Base-by-base conservation (phyloP, 1,284 basidiomycete genomes). In the Boletus sp. region DNA sequence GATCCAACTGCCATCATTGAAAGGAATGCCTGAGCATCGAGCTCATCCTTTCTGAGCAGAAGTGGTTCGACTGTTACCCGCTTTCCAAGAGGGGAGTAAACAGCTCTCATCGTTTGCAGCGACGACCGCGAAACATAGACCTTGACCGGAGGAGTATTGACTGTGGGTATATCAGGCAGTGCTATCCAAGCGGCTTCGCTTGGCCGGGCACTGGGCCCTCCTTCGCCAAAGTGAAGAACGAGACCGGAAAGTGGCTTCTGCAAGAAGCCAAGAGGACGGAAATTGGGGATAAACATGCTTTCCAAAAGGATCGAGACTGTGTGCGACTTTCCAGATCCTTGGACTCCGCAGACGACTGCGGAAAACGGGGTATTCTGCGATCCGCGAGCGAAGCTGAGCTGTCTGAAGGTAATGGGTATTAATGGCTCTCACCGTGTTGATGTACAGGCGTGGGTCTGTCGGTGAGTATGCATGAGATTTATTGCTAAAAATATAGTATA, bases 241-340 rank as follows among this genome's bases (percentile, higher is more conserved):
- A 87, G 71, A 0, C 80, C 84, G 6, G 74, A 73, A 0, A 87
- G 71, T 0, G 82, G 69, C 46, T 76, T 79, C 14, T 72, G 57
- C 4, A 84, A 61, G 0, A 61, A 64, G 0, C 84, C 84, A 29
- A 80, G 74, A 0, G 72, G 58, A 2, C 69, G 57, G 44, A 72
- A 73, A 12, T 69, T 63, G 0, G 78, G 57, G 16, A 87, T 75
- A 9, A 87, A 69, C 80, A 85, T 82, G 44, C 72, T 80, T 57
- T 87, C 84, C 0, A 87, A 61, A 2, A 87, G 67, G 0, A 82
- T 74, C 0, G 82, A 77, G 0, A 85, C 76, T 0, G 81, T 85
- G 43, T 87, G 84, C 0, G 82, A 84, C 57, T 88, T 88, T 14
- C 84, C 84, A 0, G 82, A 81, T 0, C 84, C 81, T 64, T 82